phyloP scores from a whole-genome alignment of 495 filamentous ascomycete species.

The Trichoderma virens region DNA sequence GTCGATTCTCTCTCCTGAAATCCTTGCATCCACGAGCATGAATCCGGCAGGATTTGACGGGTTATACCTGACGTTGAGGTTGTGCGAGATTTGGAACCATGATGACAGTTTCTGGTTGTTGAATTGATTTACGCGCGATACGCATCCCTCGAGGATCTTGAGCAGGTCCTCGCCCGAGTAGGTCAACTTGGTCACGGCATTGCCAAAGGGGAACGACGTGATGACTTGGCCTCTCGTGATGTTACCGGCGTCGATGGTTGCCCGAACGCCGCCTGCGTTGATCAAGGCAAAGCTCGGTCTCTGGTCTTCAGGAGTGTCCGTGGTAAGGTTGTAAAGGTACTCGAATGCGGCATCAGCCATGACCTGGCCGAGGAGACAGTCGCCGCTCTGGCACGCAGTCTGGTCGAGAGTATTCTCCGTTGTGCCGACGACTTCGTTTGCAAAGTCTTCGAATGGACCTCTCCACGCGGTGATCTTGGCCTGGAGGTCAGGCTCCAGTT shows the following conservation, averaged over 20 bases:
- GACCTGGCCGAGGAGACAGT: conserved; percentile 47
- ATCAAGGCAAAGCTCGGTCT: conserved; percentile 39
- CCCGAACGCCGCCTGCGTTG: conserved; percentile 50
- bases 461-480: conserved; percentile 43
- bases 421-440: conserved; percentile 37
- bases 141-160: conserved; percentile 42
- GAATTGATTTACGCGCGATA: conserved; percentile 34
- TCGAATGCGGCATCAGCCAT: conserved; percentile 45
- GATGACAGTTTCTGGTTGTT: conserved; percentile 41
- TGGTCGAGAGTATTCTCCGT: conserved; percentile 42
- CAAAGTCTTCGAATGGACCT: conserved; percentile 42
- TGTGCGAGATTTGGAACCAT: conserved; percentile 43
- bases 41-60: conserved; percentile 24
- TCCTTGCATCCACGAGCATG: conserved; percentile 34
- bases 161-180: conserved; percentile 40
- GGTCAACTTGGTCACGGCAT: conserved; percentile 42
- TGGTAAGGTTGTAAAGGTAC: conserved; percentile 34
- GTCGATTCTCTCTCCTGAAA: conserved; percentile 33
- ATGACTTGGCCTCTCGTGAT: conserved; percentile 49
- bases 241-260: conserved; percentile 42
- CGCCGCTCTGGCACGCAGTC: conserved; percentile 38
- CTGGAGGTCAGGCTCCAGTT: conserved; percentile 44
- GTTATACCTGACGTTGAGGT: conserved; percentile 41
- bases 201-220: conserved; percentile 51
- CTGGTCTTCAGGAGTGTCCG: conserved; percentile 21